phyloP scores from a whole-genome alignment of 257 asterid genomes.

The Fraxinus pennsylvanica region DNA sequence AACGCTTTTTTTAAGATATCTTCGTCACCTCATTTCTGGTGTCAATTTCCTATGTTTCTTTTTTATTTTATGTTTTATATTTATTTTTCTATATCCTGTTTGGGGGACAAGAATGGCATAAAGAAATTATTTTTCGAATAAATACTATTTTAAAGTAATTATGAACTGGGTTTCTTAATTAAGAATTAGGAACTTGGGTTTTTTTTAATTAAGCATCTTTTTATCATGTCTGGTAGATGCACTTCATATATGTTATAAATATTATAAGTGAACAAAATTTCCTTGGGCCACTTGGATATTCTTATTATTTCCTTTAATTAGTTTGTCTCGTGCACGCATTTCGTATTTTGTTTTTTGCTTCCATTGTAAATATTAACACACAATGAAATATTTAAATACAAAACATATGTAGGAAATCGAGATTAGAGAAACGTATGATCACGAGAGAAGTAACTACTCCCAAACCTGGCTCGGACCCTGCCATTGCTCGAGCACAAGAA shows the following conservation, averaged over 20 bases:
- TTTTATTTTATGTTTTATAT: not conserved
- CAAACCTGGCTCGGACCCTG: not conserved
- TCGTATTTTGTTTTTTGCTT: not conserved
- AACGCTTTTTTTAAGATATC: not conserved
- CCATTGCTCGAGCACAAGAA: not conserved
- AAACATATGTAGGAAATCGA: too few relatives aligned
- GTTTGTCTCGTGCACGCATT: not conserved
- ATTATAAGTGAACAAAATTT: not conserved
- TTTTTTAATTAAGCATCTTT: not conserved
- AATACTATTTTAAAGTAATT: not conserved
- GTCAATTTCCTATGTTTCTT: not conserved
- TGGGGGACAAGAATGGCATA: slow-evolving; percentile 4
- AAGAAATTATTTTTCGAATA: not conserved
- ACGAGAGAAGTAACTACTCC: not conserved
- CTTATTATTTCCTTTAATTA: not conserved
- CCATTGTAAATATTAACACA: not conserved
- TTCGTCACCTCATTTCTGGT: not conserved
- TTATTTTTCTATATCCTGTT: not conserved
- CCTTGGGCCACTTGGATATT: not conserved
- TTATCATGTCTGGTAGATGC: not conserved
- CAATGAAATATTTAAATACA: too few relatives aligned
- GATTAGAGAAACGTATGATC: too few relatives aligned
- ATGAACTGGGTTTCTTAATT: not conserved
- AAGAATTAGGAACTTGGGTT: not conserved
- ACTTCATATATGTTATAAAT: not conserved